Evolutionary conservation across 106 monocot species (phyloP).

Genomic region (Allium fistulosum): DNA sequence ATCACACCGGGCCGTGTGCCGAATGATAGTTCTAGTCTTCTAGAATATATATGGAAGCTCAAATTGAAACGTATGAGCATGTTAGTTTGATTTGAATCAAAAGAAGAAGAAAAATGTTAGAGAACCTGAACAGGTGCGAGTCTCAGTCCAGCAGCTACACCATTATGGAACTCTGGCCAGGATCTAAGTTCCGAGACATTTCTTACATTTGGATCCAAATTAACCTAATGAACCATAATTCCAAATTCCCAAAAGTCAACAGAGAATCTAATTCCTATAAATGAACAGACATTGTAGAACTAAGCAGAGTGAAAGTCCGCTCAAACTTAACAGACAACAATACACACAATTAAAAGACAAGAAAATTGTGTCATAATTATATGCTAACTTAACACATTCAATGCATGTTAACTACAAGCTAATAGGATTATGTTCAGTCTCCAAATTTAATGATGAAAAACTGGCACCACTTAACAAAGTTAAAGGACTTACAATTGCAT

Average conservation of each 20-base stretch:
- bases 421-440: not conserved
- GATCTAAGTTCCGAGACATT: constrained; percentile 68
- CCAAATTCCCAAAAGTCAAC: not conserved
- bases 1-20: too few relatives aligned
- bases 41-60: not conserved
- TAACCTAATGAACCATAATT: constrained; percentile 40
- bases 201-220: constrained; percentile 81
- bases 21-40: too few relatives aligned
- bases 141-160: constrained; percentile 93
- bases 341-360: not conserved
- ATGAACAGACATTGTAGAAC: too few relatives aligned
- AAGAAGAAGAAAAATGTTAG: not conserved
- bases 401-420: not conserved
- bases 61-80: not conserved
- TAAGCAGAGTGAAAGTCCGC: too few relatives aligned
- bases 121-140: constrained; percentile 90
- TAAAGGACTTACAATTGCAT: constrained; percentile 65
- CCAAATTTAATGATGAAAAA: too few relatives aligned
- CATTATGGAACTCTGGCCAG: constrained; percentile 99
- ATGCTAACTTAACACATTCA: too few relatives aligned
- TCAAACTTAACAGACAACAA: not conserved
- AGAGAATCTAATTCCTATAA: not conserved
- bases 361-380: not conserved
- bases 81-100: not conserved
- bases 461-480: not conserved